Evolutionary conservation across 495 filamentous ascomycete genomes (phyloP), one percentile per base, ranked within the genome.

Genomic region (Gamarada debralockiae): DNA sequence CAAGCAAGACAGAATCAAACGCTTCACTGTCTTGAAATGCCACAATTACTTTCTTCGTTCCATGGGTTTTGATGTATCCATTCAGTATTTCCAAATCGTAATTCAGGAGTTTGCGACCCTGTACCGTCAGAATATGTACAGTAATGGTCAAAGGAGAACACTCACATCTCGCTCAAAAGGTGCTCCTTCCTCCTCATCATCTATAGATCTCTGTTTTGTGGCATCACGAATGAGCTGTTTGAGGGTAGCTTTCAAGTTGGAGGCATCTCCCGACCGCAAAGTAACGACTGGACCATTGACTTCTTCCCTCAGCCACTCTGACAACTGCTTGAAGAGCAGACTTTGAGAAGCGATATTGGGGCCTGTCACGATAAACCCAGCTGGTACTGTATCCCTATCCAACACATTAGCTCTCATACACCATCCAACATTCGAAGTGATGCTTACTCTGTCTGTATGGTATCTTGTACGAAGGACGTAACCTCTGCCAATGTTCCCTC

Each of bases 11-110:
- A 29, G 77, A 79, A 61, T 97, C 91, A 63, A 97, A 97, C 4
- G 86, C 92, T 67, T 98, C 95, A 53, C 87, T 95, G 64, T 97
- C 95, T 61, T 89, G 83, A 46, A 98, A 84, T 13, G 85, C 84
- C 18, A 98, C 65, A 7, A 92, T 73, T 25, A 96, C 73, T 51
- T 83, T 81, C 29, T 77, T 70, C 22, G 77, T 76, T 8, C 69
- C 65, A 37, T 80, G 74, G 46, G 69, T 70, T 38, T 73, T 73
- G 13, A 90, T 74, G 65, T 72, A 74, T 24, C 83, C 80, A 50
- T 84, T 70, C 7, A 98, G 74, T n/a, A 87, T 77, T 58, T 92
- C 85, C 12, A 97, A 74, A 63, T 97, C 95, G 62, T 97, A 97
- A 56, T 86, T 87, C n/a, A 97, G 76, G 42, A 90, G 79, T 70